These are phyloP conservation scores for Kodamaea sp. DNA, from an alignment of 1,139 yeast genomes.

Conservation along the genomic window DNA sequence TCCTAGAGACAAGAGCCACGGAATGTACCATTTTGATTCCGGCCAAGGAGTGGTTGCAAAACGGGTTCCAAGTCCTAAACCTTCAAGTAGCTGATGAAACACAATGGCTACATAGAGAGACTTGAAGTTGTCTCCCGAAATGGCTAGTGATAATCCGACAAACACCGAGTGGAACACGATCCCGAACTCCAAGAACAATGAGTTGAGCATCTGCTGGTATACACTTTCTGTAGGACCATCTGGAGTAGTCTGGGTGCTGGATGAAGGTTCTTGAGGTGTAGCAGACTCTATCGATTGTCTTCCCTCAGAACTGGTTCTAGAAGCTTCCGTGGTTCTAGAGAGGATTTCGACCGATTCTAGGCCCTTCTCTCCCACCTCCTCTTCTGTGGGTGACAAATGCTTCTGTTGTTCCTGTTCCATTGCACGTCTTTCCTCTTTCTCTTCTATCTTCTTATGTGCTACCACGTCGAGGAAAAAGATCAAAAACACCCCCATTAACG, in stretches of 20 bases:
- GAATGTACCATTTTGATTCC: slow-evolving; percentile 24
- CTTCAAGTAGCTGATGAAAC: slow-evolving; percentile 46
- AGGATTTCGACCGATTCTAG: not conserved
- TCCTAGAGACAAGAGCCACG: slow-evolving; percentile 36
- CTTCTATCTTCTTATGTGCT: slow-evolving; percentile 25
- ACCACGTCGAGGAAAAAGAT: slow-evolving; percentile 33
- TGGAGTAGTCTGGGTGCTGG: no score
- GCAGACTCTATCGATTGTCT: not conserved
- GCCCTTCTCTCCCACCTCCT: not conserved
- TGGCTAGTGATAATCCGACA: slow-evolving; percentile 41
- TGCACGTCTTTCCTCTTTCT: slow-evolving; percentile 1
- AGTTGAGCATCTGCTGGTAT: slow-evolving; percentile 23
- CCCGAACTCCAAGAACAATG: slow-evolving; percentile 40
- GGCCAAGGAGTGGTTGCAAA: slow-evolving; percentile 44
- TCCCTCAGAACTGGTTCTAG: no score
- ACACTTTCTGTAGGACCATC: no score
- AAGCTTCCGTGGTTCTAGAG: not conserved
- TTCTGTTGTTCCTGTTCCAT: not conserved
- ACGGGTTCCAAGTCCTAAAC: slow-evolving; percentile 42
- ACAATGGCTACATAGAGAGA: slow-evolving; percentile 39
- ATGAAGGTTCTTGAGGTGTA: not conserved
- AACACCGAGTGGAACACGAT: slow-evolving; percentile 43
- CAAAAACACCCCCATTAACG: slow-evolving; percentile 38
- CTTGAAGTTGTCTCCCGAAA: slow-evolving; percentile 39
- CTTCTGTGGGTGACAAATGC: not conserved